A percentile compares a stretch with the other conserved stretches of the same genome.
Evolutionary conservation across 305 asterid species (phyloP).

Genomic region (Solanum hybrid): DNA sequence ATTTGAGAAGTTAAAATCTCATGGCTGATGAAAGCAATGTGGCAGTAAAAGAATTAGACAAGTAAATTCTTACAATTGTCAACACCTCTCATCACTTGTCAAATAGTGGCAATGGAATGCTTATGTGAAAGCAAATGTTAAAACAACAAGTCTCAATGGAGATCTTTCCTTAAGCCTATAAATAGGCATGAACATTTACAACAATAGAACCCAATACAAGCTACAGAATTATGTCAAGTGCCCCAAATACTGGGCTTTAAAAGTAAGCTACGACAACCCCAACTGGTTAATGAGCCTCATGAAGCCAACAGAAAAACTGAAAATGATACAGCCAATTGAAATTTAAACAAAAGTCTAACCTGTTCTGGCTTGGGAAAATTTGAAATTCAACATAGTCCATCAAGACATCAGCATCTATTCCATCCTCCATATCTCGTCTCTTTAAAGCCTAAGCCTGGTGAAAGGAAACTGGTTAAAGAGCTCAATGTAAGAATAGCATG

Average conservation of each 20-base stretch:
- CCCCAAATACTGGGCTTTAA: neutral
- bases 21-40: neutral
- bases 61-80: neutral
- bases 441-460: constrained; percentile 5
- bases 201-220: neutral
- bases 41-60: neutral
- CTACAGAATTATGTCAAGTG: neutral
- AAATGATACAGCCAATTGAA: neutral
- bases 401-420: constrained; percentile 29
- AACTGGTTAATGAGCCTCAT: neutral
- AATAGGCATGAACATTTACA: neutral
- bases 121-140: neutral
- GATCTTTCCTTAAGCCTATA: neutral
- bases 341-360: constrained; percentile 32
- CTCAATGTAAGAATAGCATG: neutral
- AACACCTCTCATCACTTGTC: neutral
- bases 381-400: constrained; percentile 67
- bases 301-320: neutral
- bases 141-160: neutral
- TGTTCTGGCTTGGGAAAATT: constrained; percentile 58
- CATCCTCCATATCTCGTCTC: constrained; percentile 43
- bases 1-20: neutral
- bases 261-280: neutral
- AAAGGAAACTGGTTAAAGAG: constrained; percentile 11
- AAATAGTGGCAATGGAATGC: neutral